phyloP scores from a whole-genome alignment of 352 stramenopile genomes.

The Plasmopara muralis region DNA sequence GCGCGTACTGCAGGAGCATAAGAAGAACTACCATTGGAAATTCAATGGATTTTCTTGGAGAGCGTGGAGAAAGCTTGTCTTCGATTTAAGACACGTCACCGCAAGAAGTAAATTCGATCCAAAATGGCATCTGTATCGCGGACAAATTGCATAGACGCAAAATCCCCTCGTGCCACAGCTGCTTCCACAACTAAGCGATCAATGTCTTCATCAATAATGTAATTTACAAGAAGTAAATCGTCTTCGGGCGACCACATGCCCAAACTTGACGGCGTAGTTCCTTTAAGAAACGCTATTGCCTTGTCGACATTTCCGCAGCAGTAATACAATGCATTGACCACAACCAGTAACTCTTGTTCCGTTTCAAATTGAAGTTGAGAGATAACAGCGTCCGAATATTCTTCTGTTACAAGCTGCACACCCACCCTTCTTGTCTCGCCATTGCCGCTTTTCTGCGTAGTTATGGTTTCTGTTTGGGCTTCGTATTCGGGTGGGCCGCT shows the following conservation, averaged over 20 bases:
- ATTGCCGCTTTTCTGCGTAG: neutral
- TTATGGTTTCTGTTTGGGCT: neutral
- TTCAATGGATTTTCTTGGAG: no score
- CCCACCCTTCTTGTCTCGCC: neutral
- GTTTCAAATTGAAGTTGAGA: constrained; percentile 32
- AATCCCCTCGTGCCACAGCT: constrained; percentile 27
- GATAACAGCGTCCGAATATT: constrained; percentile 22
- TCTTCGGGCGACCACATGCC: constrained; percentile 46
- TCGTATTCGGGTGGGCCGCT: constrained; percentile 1
- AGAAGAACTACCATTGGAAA: no score
- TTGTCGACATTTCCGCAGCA: constrained; percentile 24
- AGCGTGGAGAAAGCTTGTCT: neutral
- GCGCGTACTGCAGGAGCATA: no score
- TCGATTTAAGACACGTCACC: constrained; percentile 1
- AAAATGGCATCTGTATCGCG: constrained; percentile 30
- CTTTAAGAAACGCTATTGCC: constrained; percentile 31
- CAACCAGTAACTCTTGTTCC: constrained; percentile 13
- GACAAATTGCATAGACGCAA: constrained; percentile 32
- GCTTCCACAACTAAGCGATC: constrained; percentile 16
- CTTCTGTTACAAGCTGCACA: constrained; percentile 15
- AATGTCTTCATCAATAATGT: constrained; percentile 21
- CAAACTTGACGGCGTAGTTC: constrained; percentile 10
- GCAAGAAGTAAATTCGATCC: constrained; percentile 10
- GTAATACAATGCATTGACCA: constrained; percentile 44
- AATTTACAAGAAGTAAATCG: constrained; percentile 33